Percentiles rank a stretch among this genome's conserved stretches.
Evolutionary conservation across 176 grass and related monocot genomes (phyloP).

Genomic region (Oryza australiensis): DNA sequence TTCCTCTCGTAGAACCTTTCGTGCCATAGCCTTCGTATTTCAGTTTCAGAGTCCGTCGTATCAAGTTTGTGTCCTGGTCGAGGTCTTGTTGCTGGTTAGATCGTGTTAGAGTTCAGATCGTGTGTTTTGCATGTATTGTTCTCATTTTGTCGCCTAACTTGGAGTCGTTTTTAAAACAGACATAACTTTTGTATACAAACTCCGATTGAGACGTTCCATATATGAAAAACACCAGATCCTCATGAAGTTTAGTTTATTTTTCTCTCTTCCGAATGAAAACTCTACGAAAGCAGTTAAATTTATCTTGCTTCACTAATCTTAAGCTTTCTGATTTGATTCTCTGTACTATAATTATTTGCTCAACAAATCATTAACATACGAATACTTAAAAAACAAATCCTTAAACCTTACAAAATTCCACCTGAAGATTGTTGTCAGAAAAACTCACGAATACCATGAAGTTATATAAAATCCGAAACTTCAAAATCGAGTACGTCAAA

Average conservation of each 20-base stretch:
- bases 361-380: background rate
- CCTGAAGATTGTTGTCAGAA: background rate
- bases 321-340: background rate
- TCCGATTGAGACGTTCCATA: too few relatives aligned
- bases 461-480: background rate
- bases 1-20: too few relatives aligned
- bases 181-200: too few relatives aligned
- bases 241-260: conserved; percentile 26
- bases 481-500: background rate
- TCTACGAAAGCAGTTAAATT: background rate
- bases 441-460: background rate
- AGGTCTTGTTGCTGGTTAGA: too few relatives aligned
- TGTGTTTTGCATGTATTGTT: too few relatives aligned
- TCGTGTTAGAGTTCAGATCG: too few relatives aligned
- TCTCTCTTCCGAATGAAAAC: background rate
- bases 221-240: background rate
- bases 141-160: too few relatives aligned
- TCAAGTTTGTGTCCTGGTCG: too few relatives aligned
- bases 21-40: too few relatives aligned
- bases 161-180: too few relatives aligned
- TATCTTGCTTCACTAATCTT: background rate
- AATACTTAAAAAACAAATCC: background rate
- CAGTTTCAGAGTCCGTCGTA: too few relatives aligned
- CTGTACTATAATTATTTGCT: background rate
- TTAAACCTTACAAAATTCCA: background rate